Percentiles rank a stretch among this genome's conserved stretches.
phyloP scores from a whole-genome alignment of 2,329 filamentous ascomycete species.

The Chrysosporium queenslandicum region DNA sequence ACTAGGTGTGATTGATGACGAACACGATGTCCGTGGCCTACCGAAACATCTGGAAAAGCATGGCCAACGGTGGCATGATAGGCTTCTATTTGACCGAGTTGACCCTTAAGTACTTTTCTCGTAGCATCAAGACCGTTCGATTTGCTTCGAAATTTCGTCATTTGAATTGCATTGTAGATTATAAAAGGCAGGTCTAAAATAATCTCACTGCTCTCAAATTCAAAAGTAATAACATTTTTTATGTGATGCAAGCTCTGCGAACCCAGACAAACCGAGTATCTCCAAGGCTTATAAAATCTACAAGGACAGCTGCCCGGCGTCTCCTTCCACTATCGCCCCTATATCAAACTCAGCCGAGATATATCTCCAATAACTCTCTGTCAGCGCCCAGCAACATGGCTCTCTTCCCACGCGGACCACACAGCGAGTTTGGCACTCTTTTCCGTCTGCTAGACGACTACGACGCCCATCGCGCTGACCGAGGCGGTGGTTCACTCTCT shows the following conservation, averaged over 20 bases:
- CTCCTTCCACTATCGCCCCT: background rate
- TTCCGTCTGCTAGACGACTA: constrained; percentile 41
- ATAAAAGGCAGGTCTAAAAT: background rate
- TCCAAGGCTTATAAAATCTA: background rate
- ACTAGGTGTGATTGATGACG: background rate
- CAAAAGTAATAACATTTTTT: background rate
- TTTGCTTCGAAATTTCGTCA: background rate
- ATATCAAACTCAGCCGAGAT: background rate
- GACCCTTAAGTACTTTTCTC: too few relatives aligned
- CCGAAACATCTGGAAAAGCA: background rate
- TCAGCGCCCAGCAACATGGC: constrained; percentile 10
- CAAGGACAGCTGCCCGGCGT: background rate
- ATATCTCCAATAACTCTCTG: background rate
- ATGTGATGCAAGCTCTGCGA: constrained; percentile 1
- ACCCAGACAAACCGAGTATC: background rate
- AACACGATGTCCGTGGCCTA: background rate
- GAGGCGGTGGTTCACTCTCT: constrained; percentile 9
- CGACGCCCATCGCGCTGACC: constrained; percentile 28
- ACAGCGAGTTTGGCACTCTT: constrained; percentile 35
- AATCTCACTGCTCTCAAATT: background rate
- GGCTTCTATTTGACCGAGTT: background rate
- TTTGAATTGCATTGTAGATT: background rate
- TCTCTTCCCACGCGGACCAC: constrained; percentile 16
- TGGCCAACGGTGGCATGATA: background rate
- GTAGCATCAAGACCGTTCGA: background rate